Base-by-base conservation (phyloP, 1,284 basidiomycete species). In the Austroboletus novae-zelandiae region DNA sequence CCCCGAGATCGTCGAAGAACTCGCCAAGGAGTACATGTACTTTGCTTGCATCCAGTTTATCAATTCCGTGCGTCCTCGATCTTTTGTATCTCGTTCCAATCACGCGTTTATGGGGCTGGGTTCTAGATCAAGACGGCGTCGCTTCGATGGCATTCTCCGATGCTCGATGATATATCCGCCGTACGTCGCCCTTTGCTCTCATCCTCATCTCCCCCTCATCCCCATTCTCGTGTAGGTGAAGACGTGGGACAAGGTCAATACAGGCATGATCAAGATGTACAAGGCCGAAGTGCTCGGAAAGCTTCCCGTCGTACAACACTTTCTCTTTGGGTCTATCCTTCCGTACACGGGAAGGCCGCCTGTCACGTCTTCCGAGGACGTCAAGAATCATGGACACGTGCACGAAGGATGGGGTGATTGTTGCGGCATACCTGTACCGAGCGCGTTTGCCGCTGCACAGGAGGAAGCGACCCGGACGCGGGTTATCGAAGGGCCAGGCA, bases 231-330 rank as follows among this genome's bases (percentile, higher is more conserved):
- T 15, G 32, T 51, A 89, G 85, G 86, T 97, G 48, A 97, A 95
- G 71, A 91, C 92, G 2, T 98, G 95, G 95, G 86, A 90, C 64
- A 98, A 98, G 69, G 94, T 98, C 57, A 98, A 99, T 68, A 73
- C 79, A n/a, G 97, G 96, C 10, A 98, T 99, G 94, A 79, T 91
- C 68, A 99, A 98, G 71, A 99, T 99, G 96, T 98, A 95, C 71
- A 80, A 79, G 36, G 95, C 93, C 32, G 95, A 99, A 69, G 97
- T 99, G 1, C 78, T 99, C 17, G 87, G 87, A 50, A 98, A 98
- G 68, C 83, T 99, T 5, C 96, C 97, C 1, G 94, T 99, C 50
- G 86, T 94, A 36, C 96, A 99, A 72, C 96, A 98, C 71, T 95
- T 98, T 67, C 76, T 96, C 45, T 99, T 99, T 61, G 96, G 97